phyloP scores from a whole-genome alignment of 805 yeast species.

The Zygosaccharomyces lentus region DNA sequence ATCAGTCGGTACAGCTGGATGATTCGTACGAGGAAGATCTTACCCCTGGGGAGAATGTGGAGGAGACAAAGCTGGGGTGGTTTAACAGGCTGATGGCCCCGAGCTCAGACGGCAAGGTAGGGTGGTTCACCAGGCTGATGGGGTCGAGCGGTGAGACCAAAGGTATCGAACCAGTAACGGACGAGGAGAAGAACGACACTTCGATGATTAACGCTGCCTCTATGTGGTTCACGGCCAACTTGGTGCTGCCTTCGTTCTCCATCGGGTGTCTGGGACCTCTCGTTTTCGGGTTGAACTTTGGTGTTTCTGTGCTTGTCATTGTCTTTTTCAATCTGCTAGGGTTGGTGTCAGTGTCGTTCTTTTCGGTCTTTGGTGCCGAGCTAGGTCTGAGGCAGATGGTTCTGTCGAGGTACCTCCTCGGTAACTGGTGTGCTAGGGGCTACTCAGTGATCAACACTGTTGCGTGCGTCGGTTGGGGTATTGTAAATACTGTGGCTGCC shows the following conservation, averaged over 20 bases:
- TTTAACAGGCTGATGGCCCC: conserved; percentile 22
- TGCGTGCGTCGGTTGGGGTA: conserved; percentile 95
- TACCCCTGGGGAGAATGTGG: conserved; percentile 1
- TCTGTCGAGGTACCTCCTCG: conserved; percentile 70
- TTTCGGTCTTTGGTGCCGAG: conserved; percentile 76
- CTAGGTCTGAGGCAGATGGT: conserved; percentile 88
- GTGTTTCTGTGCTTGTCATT: conserved; percentile 62
- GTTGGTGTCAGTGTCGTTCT: conserved; percentile 72
- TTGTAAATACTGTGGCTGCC: conserved; percentile 84
- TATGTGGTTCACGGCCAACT: conserved; percentile 89
- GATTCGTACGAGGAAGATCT: not conserved
- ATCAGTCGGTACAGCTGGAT: not conserved
- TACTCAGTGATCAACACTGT: conserved; percentile 72
- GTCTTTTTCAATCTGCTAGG: conserved; percentile 75
- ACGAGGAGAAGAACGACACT: conserved; percentile 67
- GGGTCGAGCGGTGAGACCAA: conserved; percentile 49
- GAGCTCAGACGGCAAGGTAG: conserved; percentile 7
- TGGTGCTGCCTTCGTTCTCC: conserved; percentile 79
- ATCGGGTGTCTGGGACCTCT: conserved; percentile 70
- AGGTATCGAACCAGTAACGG: conserved; percentile 80
- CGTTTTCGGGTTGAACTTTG: conserved; percentile 64
- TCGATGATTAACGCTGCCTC: conserved; percentile 68
- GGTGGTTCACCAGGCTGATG: conserved; percentile 22
- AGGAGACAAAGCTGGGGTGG: conserved; percentile 19
- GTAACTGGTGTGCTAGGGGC: conserved; percentile 69